These are phyloP conservation scores for Diutina mesorugosa DNA, from an alignment of 1,139 yeast genomes.

Conservation along the genomic window DNA sequence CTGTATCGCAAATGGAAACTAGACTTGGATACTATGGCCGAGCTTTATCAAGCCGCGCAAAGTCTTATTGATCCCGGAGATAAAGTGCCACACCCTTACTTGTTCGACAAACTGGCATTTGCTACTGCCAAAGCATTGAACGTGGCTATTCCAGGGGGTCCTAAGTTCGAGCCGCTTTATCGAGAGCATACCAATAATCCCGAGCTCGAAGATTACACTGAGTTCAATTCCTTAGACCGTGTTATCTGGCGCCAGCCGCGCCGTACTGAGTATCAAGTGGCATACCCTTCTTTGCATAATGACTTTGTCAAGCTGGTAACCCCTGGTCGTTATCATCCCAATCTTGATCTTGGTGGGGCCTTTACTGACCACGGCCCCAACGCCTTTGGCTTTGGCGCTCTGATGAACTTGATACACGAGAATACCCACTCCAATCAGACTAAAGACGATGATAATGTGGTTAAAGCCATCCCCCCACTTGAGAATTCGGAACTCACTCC, in stretches of 20 bases:
- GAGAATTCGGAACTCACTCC: constrained; percentile 15
- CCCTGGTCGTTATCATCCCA: constrained; percentile 44
- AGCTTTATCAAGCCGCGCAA: constrained; percentile 49
- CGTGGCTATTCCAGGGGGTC: constrained; percentile 87
- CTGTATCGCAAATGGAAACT: constrained; percentile 68
- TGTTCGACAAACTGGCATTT: constrained; percentile 66
- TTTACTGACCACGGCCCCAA: constrained; percentile 22
- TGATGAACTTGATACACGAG: constrained; percentile 7
- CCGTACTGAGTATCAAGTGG: constrained; percentile 73
- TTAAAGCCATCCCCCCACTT: not conserved
- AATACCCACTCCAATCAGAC: constrained; percentile 7
- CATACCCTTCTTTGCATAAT: constrained; percentile 77
- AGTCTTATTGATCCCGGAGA: constrained; percentile 22
- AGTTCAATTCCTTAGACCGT: constrained; percentile 80
- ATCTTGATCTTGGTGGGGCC: constrained; percentile 14
- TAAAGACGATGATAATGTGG: constrained; percentile 12
- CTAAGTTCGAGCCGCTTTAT: constrained; percentile 84
- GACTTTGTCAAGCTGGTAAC: constrained; percentile 59
- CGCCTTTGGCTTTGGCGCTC: constrained; percentile 23
- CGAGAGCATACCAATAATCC: constrained; percentile 44
- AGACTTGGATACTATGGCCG: constrained; percentile 48
- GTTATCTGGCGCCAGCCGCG: constrained; percentile 69
- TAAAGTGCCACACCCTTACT: not conserved
- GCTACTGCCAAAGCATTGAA: constrained; percentile 87
- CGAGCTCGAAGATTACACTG: constrained; percentile 68